phyloP scores from a whole-genome alignment of 2,329 filamentous ascomycete species.

The Hypoxylon sp. region DNA sequence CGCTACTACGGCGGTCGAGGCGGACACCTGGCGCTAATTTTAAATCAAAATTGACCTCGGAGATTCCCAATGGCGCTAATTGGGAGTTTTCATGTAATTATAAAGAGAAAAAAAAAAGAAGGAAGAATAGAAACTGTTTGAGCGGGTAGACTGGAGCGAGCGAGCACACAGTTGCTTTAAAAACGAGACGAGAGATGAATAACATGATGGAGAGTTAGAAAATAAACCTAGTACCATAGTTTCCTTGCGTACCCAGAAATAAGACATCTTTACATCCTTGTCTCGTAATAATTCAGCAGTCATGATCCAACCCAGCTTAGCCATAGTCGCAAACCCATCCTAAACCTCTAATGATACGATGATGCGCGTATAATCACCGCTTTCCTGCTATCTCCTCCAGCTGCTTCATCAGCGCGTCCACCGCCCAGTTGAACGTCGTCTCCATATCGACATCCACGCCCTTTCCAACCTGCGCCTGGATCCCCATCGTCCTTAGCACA shows the following conservation, averaged over 20 bases:
- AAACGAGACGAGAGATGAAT: not conserved
- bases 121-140: not conserved
- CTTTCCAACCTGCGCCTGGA: constrained; percentile 60
- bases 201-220: not conserved
- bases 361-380: constrained; percentile 1
- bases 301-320: not conserved
- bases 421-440: constrained; percentile 74
- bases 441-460: constrained; percentile 69
- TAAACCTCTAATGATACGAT: not conserved
- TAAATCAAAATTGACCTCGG: too few species aligned
- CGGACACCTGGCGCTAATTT: constrained; percentile 53
- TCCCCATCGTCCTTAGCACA: constrained; percentile 58
- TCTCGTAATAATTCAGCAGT: not conserved
- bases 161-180: not conserved
- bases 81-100: not conserved
- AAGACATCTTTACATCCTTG: not conserved
- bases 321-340: not conserved
- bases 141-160: not conserved
- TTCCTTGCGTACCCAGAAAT: not conserved
- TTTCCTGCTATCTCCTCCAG: constrained; percentile 50
- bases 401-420: constrained; percentile 67
- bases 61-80: not conserved
- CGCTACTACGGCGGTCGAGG: constrained; percentile 45
- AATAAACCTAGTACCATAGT: not conserved
- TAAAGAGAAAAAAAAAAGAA: not conserved